These are phyloP conservation scores for Termitomyces sp. DNA, from an alignment of 768 basidiomycete species.

Conservation along the genomic window DNA sequence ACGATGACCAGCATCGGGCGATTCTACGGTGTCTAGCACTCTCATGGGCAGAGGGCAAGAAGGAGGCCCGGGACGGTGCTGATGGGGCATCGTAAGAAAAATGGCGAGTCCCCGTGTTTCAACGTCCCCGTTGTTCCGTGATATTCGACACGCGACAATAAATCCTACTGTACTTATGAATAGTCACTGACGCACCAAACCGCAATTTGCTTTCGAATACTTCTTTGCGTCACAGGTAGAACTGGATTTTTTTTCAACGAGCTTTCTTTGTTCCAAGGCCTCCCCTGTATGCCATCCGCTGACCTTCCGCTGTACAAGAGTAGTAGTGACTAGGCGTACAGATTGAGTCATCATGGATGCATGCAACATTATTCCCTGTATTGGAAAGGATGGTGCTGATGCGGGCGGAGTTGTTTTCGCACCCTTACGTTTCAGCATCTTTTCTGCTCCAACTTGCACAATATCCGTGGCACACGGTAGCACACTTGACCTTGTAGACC, in stretches of 20 bases:
- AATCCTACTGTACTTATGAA: too few species aligned
- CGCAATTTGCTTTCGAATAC: too few species aligned
- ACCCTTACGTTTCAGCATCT: not conserved
- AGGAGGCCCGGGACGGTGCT: not conserved
- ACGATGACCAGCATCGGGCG: constrained; percentile 24
- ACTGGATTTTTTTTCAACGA: too few species aligned
- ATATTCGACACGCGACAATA: not conserved
- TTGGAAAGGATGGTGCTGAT: not conserved
- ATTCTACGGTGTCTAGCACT: constrained; percentile 24
- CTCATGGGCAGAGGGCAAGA: not conserved
- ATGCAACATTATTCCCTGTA: too few species aligned
- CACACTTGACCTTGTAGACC: not conserved
- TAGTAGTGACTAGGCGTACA: too few species aligned
- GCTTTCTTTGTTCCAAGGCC: too few species aligned
- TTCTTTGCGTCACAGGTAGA: too few species aligned
- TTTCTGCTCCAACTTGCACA: not conserved
- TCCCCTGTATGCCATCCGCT: too few species aligned
- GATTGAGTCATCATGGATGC: too few species aligned
- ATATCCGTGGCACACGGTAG: not conserved
- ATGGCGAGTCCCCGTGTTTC: constrained; percentile 1
- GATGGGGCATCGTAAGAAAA: not conserved
- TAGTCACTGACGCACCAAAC: not conserved
- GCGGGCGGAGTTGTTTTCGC: not conserved
- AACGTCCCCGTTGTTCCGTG: not conserved
- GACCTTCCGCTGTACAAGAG: too few species aligned